Conservation (phyloP, 2,329 filamentous ascomycete genomes). For the Botrytis aclada region DNA sequence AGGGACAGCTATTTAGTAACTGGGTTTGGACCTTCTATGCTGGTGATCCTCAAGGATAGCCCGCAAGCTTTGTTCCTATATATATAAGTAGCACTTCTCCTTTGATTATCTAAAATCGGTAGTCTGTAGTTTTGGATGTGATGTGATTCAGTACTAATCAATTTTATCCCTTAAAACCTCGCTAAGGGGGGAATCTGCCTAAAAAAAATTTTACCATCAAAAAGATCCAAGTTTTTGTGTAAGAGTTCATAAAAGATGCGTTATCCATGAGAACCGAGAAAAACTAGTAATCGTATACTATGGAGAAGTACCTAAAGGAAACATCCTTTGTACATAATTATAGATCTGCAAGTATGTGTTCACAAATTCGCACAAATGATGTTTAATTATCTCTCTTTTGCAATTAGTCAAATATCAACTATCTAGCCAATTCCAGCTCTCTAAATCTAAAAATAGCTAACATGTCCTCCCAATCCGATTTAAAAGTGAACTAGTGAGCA, state of each 20-base stretch:
- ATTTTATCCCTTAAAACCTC: not conserved
- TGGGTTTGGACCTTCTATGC: not conserved
- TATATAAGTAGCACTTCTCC: not conserved
- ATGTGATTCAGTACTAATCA: not conserved
- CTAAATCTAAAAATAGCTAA: not conserved
- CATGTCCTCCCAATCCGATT: not conserved
- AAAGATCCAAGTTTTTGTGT: not conserved
- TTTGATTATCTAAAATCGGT: not conserved
- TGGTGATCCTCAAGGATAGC: not conserved
- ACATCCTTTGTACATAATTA: not conserved
- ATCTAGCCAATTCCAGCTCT: not conserved
- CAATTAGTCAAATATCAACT: not conserved
- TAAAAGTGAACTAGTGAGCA: not conserved
- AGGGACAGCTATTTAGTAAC: not conserved
- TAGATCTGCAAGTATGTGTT: not conserved
- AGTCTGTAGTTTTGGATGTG: not conserved
- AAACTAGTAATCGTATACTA: not conserved
- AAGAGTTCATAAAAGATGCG: not conserved
- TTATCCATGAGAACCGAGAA: not conserved
- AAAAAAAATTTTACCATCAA: not conserved
- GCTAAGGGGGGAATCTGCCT: rapidly evolving
- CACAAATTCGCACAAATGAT: not conserved
- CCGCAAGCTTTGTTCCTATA: not conserved
- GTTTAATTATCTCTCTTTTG: not conserved
- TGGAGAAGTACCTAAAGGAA: not conserved